Evolutionary conservation across 2,329 filamentous ascomycete genomes (phyloP).

Genomic region (Cordyceps cicadae): DNA sequence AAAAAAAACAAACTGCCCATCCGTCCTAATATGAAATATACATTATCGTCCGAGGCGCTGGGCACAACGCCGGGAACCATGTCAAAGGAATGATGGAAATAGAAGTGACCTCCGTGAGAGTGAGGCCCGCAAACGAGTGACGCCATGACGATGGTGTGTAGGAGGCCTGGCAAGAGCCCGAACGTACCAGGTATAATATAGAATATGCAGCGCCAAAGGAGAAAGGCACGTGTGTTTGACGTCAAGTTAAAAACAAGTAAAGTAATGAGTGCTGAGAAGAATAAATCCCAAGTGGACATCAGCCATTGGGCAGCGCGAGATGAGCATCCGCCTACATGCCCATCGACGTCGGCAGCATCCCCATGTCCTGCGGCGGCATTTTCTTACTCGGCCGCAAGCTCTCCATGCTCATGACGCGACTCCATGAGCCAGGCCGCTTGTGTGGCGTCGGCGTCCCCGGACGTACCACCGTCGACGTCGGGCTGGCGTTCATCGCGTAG

Average conservation of each 20-base stretch:
- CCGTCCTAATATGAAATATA: slow-evolving; percentile 14
- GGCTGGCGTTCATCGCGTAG: slow-evolving; percentile 18
- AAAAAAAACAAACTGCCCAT: background rate
- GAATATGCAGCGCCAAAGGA: background rate
- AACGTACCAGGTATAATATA: background rate
- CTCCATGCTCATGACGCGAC: slow-evolving; percentile 29
- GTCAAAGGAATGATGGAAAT: background rate
- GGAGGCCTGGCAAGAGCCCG: background rate
- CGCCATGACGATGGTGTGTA: background rate
- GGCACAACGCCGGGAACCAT: background rate
- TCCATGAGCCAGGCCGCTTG: slow-evolving; percentile 32
- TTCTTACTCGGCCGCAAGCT: slow-evolving; percentile 27
- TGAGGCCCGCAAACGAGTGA: background rate
- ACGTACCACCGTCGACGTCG: slow-evolving; percentile 20
- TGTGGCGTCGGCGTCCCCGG: slow-evolving; percentile 31
- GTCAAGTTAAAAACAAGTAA: slow-evolving; percentile 8
- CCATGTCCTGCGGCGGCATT: slow-evolving; percentile 25
- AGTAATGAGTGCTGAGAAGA: background rate
- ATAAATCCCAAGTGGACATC: background rate
- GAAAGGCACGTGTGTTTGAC: background rate
- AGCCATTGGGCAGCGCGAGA: background rate
- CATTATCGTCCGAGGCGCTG: slow-evolving; percentile 13
- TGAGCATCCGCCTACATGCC: slow-evolving; percentile 17
- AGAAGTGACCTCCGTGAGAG: background rate
- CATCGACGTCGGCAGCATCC: slow-evolving; percentile 18